Conservation (phyloP, 2,329 filamentous ascomycete genomes). For the Acrodontium crateriforme region DNA sequence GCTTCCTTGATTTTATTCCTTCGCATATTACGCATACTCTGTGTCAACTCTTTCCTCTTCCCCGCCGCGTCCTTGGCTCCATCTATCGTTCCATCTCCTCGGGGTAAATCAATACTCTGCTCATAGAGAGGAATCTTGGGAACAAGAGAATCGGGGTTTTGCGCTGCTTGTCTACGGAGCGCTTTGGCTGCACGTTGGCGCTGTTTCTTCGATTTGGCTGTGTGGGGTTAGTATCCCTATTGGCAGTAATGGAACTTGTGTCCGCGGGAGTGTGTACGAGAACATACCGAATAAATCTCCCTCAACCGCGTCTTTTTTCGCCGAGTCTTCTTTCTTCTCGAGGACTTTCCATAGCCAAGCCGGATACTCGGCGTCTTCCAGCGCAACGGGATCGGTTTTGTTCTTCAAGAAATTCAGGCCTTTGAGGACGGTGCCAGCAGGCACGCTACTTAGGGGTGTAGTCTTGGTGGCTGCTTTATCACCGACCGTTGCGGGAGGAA, state of each 20-base stretch:
- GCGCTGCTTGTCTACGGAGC: constrained; percentile 46
- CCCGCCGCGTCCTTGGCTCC: constrained; percentile 32
- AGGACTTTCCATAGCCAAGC: constrained; percentile 67
- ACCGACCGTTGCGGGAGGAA: constrained; percentile 2
- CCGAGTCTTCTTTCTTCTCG: constrained; percentile 40
- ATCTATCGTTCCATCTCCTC: constrained; percentile 28
- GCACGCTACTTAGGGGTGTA: constrained; percentile 33
- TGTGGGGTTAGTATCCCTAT: constrained; percentile 1
- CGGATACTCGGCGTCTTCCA: constrained; percentile 64
- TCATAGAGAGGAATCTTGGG: constrained; percentile 59
- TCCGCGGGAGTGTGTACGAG: neutral
- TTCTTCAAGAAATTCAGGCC: constrained; percentile 70
- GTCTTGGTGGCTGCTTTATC: constrained; percentile 16
- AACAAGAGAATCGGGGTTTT: constrained; percentile 50
- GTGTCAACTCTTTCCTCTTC: constrained; percentile 50
- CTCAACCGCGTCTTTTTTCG: constrained; percentile 35
- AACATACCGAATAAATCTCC: constrained; percentile 70
- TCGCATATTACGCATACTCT: constrained; percentile 60
- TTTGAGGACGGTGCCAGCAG: constrained; percentile 54
- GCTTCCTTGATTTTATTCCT: constrained; percentile 67
- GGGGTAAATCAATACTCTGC: constrained; percentile 62
- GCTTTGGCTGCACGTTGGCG: constrained; percentile 56
- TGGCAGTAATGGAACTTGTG: no score
- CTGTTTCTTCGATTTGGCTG: constrained; percentile 77
- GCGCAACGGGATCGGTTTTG: constrained; percentile 56